A percentile compares a stretch with the other conserved stretches of the same genome.
phyloP scores from a whole-genome alignment of 805 yeast species.

The Starmerella tilneyi region DNA sequence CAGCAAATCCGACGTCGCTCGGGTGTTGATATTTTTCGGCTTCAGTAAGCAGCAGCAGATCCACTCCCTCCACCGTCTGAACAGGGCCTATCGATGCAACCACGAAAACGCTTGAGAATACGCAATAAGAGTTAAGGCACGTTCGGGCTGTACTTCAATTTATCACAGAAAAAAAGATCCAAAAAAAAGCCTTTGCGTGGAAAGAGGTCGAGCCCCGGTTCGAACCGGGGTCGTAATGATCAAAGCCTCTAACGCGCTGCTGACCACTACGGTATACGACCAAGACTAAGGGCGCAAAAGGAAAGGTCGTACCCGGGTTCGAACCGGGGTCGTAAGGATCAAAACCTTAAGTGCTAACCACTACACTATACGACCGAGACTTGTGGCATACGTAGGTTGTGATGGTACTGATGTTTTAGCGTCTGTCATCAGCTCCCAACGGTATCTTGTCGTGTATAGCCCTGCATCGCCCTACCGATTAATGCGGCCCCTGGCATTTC shows the following conservation, averaged over 20 bases:
- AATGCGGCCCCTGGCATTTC: no score
- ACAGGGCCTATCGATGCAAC: background rate
- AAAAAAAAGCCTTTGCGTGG: background rate
- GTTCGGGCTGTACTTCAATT: no score
- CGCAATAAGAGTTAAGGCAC: no score
- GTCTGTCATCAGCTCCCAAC: no score
- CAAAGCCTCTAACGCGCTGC: no score
- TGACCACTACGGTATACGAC: background rate
- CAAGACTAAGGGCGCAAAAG: background rate
- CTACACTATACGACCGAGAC: constrained; percentile 9
- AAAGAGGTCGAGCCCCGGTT: no score
- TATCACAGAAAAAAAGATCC: background rate
- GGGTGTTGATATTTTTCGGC: constrained; percentile 6
- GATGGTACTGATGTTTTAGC: no score
- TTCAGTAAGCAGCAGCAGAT: background rate
- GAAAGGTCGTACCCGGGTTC: constrained; percentile 10
- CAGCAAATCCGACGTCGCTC: background rate
- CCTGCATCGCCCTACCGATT: no score
- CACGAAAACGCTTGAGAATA: no score
- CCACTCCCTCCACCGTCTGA: background rate
- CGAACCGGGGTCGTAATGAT: no score
- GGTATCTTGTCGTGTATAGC: no score
- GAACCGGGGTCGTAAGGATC: constrained; percentile 11
- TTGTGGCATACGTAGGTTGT: background rate
- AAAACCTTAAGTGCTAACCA: constrained; percentile 10